Conservation (phyloP, 1,284 basidiomycete genomes). For the Malassezia restricta region DNA sequence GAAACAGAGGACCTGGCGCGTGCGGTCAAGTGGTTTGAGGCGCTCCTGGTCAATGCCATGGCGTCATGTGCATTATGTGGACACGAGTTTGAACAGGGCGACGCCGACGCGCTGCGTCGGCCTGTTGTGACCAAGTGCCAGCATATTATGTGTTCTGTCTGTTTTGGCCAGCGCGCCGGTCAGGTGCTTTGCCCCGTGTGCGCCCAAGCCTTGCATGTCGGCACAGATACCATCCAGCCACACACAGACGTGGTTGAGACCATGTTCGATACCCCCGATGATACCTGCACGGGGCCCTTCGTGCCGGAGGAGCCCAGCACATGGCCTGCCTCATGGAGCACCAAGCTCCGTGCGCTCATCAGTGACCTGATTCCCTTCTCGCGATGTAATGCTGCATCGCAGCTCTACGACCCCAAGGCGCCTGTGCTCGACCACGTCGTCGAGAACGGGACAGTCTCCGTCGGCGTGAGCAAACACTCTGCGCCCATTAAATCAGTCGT, state of each 20-base stretch:
- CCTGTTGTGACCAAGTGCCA: slow-evolving; percentile 69
- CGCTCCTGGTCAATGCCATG: slow-evolving; percentile 71
- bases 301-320: slow-evolving; percentile 4
- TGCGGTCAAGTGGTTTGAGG: slow-evolving; percentile 64
- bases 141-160: slow-evolving; percentile 59
- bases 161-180: slow-evolving; percentile 42
- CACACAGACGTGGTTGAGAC: slow-evolving; percentile 17
- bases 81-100: slow-evolving; percentile 53
- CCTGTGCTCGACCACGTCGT: slow-evolving; percentile 31
- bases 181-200: slow-evolving; percentile 56
- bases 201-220: slow-evolving; percentile 48
- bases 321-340: slow-evolving; percentile 18
- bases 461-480: slow-evolving; percentile 14
- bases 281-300: not conserved
- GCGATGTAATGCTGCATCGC: slow-evolving; percentile 32
- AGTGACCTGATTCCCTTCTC: slow-evolving; percentile 38
- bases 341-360: slow-evolving; percentile 40
- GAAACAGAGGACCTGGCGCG: slow-evolving; percentile 50
- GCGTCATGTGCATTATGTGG: slow-evolving; percentile 66
- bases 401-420: slow-evolving; percentile 30
- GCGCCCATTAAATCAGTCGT: slow-evolving; percentile 44
- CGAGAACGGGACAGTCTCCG: not conserved
- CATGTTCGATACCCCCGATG: not conserved
- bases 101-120: slow-evolving; percentile 48
- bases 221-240: slow-evolving; percentile 27